A percentile compares a stretch with the other conserved stretches of the same genome.
Conservation (phyloP, 2,329 filamentous ascomycete genomes). For the Arthrinium phaeospermum region DNA sequence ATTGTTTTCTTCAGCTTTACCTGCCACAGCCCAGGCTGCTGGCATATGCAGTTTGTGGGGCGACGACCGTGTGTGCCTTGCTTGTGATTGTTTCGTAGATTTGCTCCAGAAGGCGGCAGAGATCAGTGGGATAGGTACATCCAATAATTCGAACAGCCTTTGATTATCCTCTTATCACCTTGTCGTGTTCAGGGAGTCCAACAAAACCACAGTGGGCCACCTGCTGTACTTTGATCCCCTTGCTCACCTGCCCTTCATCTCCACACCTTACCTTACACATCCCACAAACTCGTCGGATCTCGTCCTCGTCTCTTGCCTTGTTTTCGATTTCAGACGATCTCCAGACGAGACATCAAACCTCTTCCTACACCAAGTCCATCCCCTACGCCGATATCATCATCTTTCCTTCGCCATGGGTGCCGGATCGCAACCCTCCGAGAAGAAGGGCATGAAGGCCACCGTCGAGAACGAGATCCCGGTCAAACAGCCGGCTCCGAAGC, state of each 20-base stretch:
- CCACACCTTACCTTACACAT: not conserved
- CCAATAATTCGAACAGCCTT: not conserved
- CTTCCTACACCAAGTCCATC: not conserved
- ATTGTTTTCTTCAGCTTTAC: not conserved
- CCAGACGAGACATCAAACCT: not conserved
- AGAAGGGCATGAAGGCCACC: conserved; percentile 22
- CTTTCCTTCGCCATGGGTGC: not conserved
- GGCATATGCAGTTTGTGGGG: not conserved
- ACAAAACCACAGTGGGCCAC: not conserved
- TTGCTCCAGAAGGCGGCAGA: not conserved
- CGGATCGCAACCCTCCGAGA: not conserved
- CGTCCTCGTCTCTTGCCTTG: not conserved
- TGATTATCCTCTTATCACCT: not conserved
- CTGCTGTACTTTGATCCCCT: not conserved
- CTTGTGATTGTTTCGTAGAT: not conserved
- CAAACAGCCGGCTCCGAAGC: not conserved
- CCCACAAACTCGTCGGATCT: not conserved
- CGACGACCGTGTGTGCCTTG: not conserved
- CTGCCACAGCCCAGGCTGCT: not conserved
- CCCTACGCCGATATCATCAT: not conserved
- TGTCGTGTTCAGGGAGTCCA: not conserved
- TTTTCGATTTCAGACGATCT: not conserved
- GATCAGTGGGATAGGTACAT: not conserved
- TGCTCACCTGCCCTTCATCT: not conserved
- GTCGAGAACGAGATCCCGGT: conserved; percentile 20